Evolutionary conservation across 2,329 filamentous ascomycete species (phyloP), one percentile per base, ranked within the genome.

Genomic region (Diatrype stigma): DNA sequence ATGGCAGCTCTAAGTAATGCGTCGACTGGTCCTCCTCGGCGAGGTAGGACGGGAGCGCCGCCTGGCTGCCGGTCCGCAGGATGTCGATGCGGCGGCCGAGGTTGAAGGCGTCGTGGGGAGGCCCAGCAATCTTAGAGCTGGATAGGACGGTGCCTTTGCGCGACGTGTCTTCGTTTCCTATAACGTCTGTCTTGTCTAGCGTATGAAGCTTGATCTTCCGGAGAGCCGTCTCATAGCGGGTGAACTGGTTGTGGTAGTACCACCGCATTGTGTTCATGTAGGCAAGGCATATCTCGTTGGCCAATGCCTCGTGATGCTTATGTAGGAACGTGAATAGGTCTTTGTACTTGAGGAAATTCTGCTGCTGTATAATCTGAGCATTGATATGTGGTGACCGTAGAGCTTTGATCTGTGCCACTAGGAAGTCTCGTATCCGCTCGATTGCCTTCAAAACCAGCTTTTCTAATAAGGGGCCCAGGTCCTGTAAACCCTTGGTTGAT

Each of bases 231-330:
- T 88, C 84, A 68, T 99, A 99, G 32, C 93, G 85, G 3, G 82
- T 85, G 65, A 99, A 99, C 67, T 96, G 90, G 58, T 88, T 94
- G 48, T 87, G 73, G 66, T 97, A 97, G 65, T 99, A 99, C 94
- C 94, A 99, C 48, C 91, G 84, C 90, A 99, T 99, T 0, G 95
- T 99, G 67, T 96, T 96, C 73, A 95, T 86, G 64, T 99, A 99
- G 3, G 95, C 94, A 66, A 90, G 87, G 8, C 85, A 85, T 57
- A 99, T 96, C 69, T 99, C 90, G 48, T 92, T 86, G 8, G 90
- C 90, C 6, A 99, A 81, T n/a, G 82, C 78, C 1, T 87, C 76
- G 62, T 97, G 91, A 58, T 93, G 87, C 60, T 82, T 85, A 53
- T 90, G 84, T 30, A 99, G 77, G 64, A 97, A 99, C 6, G 82